Evolutionary conservation across 2,329 filamentous ascomycete genomes (phyloP), one percentile per base, ranked within the genome.

Genomic region (Neonectria hederae): DNA sequence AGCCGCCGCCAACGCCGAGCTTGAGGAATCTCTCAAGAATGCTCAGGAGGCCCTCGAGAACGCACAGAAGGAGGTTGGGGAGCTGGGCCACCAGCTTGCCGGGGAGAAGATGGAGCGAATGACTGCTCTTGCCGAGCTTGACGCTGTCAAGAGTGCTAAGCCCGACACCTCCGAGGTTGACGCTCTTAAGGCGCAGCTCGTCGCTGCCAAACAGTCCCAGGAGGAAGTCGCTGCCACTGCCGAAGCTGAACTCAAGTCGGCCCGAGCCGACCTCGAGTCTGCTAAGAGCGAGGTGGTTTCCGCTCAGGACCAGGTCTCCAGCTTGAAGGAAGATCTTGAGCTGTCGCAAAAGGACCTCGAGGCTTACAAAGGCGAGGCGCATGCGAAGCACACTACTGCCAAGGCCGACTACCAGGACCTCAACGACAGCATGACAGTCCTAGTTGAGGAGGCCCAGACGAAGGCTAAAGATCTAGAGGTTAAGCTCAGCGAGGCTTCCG

Each of bases 321-420:
- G 65, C 64, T 67, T 75, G 40, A 76, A 73, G 63, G 73, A 82
- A 42, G 83, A 88, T 65, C 74, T 88, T 1, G 79, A 81, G 48
- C 76, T 86, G 59, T 76, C 80, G 1, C 78, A 83, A 65, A 86
- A 86, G 75, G 85, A 88, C 55, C 78, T 89, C 0, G 83, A 86
- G 65, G 82, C 84, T 8, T 78, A 83, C 69, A 83, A 81, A 75
- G 79, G 82, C 22, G 83, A 86, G 70, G 81, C 83, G 3, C 83
- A 84, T 11, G 82, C 82, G 11, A 83, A 82, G 74, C 72, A 80
- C 56, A 87, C 87, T 83, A 86, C 82, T n/a, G 81, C 84, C 51
- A 81, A 83, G 75, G 81, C 83, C n/a, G 86, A 89, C 74, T 89
- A 88, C 76, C 83, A 86, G 73, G 87, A 89, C 67, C 85, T 90